Conservation (phyloP, 129 eudicot genomes). For the Lonicera japonica region DNA sequence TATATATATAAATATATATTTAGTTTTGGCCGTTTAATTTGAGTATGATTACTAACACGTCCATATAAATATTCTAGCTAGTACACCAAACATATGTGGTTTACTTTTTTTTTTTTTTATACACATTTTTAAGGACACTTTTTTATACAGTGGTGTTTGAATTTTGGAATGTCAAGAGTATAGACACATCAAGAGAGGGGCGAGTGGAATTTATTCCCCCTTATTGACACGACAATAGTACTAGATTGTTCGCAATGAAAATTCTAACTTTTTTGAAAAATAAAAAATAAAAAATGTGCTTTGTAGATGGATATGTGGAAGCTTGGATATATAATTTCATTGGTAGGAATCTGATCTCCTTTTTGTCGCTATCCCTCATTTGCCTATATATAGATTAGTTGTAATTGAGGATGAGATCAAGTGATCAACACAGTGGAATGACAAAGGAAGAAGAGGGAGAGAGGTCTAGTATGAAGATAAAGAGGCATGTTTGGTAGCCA, state of each 20-base stretch:
- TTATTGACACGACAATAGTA: background rate
- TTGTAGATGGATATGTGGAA: background rate
- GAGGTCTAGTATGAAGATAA: conserved; percentile 46
- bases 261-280: no score
- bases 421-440: background rate
- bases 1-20: no score
- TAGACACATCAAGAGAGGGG: background rate
- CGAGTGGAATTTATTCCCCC: background rate
- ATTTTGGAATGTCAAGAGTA: no score
- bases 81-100: no score
- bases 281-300: background rate
- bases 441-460: conserved; percentile 19
- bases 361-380: background rate
- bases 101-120: no score
- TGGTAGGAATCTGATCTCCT: background rate
- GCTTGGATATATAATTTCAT: background rate
- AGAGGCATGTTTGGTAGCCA: conserved; percentile 57
- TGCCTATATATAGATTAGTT: conserved; percentile 3
- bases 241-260: background rate
- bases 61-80: no score
- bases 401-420: background rate
- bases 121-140: no score
- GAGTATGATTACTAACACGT: no score
- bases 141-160: no score
- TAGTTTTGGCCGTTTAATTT: no score